Conservation (phyloP, 2,329 filamentous ascomycete species). For the Pseudogymnoascus sp. region DNA sequence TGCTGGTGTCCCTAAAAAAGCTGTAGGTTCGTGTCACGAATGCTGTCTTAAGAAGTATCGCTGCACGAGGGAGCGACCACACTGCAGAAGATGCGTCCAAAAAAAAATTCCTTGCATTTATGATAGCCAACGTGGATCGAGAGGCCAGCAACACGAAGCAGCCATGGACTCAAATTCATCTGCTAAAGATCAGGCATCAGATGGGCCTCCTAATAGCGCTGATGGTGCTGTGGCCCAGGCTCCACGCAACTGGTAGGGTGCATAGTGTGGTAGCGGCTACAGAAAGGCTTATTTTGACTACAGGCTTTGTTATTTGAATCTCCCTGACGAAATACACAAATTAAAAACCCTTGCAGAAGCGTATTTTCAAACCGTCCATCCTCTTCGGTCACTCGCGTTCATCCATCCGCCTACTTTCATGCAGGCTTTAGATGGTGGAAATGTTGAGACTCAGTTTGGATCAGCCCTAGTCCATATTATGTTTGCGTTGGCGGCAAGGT, state of each 20-base stretch:
- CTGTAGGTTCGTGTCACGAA: slow-evolving; percentile 25
- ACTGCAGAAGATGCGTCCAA: slow-evolving; percentile 24
- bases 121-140: not conserved
- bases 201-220: not conserved
- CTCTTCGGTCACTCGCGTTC: slow-evolving; percentile 11
- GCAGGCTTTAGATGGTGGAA: slow-evolving; percentile 11
- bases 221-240: not conserved
- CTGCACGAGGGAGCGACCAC: slow-evolving; percentile 23
- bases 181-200: not conserved
- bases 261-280: not conserved
- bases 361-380: slow-evolving; percentile 11
- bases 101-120: slow-evolving; percentile 19
- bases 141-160: not conserved
- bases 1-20: slow-evolving; percentile 24
- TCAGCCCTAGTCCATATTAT: slow-evolving; percentile 4
- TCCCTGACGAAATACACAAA: not conserved
- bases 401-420: slow-evolving; percentile 15
- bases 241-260: not conserved
- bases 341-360: not conserved
- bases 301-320: not conserved
- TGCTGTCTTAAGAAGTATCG: slow-evolving; percentile 24
- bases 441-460: not conserved
- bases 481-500: slow-evolving; percentile 4
- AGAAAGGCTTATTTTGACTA: not conserved
- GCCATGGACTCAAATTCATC: not conserved